Conservation (phyloP, 2,329 filamentous ascomycete genomes). For the Knufia fluminis region DNA sequence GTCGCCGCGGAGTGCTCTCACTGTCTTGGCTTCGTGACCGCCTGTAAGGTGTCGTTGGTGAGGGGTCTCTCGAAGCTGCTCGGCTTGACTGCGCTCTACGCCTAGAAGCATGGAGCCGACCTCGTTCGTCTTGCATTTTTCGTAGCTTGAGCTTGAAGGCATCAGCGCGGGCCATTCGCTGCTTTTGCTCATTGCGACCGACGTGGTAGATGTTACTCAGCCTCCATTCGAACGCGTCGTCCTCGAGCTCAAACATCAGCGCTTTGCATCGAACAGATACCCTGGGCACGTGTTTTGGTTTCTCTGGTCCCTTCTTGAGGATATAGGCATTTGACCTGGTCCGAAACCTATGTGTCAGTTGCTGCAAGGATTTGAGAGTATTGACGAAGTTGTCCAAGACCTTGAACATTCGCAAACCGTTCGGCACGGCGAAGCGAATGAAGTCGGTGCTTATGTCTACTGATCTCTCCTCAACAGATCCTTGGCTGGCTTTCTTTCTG, state of each 20-base stretch:
- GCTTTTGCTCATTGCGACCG: constrained; percentile 79
- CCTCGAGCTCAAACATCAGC: constrained; percentile 84
- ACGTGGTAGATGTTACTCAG: constrained; percentile 86
- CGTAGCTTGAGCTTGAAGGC: constrained; percentile 82
- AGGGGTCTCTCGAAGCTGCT: constrained; percentile 29
- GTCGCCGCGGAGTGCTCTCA: constrained; percentile 45
- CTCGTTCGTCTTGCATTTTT: constrained; percentile 62
- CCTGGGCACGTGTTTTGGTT: constrained; percentile 76
- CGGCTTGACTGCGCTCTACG: constrained; percentile 45
- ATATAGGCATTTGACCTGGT: constrained; percentile 84
- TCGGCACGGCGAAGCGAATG: constrained; percentile 77
- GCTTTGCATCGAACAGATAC: constrained; percentile 73
- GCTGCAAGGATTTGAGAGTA: constrained; percentile 73
- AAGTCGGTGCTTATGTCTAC: constrained; percentile 79
- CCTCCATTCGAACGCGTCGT: constrained; percentile 96
- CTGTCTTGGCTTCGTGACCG: constrained; percentile 46
- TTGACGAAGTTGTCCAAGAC: constrained; percentile 94
- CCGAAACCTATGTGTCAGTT: constrained; percentile 86
- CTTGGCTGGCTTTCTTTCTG: constrained; percentile 56
- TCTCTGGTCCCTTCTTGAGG: constrained; percentile 73
- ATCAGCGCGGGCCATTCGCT: constrained; percentile 79
- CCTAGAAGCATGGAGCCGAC: constrained; percentile 42
- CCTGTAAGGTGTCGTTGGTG: constrained; percentile 27
- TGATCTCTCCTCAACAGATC: constrained; percentile 62
- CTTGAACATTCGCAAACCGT: constrained; percentile 79